These are phyloP conservation scores for Sugiyamaella chiloensis DNA, from an alignment of 805 yeast species.

Conservation along the genomic window DNA sequence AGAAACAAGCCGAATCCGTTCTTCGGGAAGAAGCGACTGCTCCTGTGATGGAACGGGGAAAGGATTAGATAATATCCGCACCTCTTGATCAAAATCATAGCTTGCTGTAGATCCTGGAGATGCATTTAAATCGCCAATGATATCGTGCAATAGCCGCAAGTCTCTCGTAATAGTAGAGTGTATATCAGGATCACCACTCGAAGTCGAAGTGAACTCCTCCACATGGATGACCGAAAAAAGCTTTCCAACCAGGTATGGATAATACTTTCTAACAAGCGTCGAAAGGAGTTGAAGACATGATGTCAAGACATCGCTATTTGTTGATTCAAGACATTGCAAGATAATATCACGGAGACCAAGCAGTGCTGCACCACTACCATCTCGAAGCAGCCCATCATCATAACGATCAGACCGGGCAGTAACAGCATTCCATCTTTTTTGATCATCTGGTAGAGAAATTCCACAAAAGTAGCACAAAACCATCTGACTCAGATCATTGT, in stretches of 20 bases:
- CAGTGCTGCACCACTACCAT: background rate
- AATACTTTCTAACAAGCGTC: constrained; percentile 25
- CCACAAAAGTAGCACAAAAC: constrained; percentile 22
- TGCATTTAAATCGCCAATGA: constrained; percentile 8
- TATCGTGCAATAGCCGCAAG: constrained; percentile 5
- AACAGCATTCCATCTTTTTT: too few species aligned
- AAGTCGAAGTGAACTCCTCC: background rate
- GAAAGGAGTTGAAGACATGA: constrained; percentile 26
- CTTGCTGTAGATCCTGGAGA: background rate
- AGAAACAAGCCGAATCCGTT: constrained; percentile 10
- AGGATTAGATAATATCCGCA: constrained; percentile 6
- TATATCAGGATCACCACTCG: background rate
- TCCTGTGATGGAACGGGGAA: constrained; percentile 11
- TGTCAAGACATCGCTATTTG: constrained; percentile 17
- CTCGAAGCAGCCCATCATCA: background rate
- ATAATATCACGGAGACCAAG: constrained; percentile 20
- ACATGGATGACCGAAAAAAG: constrained; percentile 4
- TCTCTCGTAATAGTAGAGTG: background rate
- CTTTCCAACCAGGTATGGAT: constrained; percentile 25
- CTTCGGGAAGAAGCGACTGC: constrained; percentile 12
- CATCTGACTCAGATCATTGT: constrained; percentile 24
- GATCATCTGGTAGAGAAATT: background rate
- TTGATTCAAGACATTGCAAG: constrained; percentile 21
- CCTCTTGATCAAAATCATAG: constrained; percentile 14
- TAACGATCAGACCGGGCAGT: too few species aligned